Evolutionary conservation across 371 early-diverging fungal species (phyloP).

Genomic region (Mycotypha africana): DNA sequence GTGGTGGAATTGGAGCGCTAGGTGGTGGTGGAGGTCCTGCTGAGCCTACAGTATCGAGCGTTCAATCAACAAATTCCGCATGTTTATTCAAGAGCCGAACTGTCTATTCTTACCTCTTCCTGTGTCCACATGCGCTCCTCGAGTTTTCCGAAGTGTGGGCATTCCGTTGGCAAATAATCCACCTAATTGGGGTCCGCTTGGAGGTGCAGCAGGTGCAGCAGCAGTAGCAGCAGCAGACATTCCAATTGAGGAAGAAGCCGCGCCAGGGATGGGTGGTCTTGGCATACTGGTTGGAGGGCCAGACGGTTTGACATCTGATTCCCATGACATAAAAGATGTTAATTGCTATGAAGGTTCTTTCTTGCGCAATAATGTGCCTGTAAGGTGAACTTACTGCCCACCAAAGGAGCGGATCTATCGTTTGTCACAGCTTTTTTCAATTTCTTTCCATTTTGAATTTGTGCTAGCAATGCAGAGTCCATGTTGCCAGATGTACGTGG

Average conservation of each 20-base stretch:
- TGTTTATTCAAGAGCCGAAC: background rate
- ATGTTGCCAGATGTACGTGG: too few species aligned
- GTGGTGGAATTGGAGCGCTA: background rate
- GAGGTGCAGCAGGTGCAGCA: conserved; percentile 22
- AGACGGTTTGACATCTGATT: conserved; percentile 11
- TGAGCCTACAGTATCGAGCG: too few species aligned
- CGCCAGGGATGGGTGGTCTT: conserved; percentile 37
- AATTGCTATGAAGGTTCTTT: too few species aligned
- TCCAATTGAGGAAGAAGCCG: conserved; percentile 11
- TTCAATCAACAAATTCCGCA: too few species aligned
- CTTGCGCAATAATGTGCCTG: too few species aligned
- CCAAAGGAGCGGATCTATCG: conserved; percentile 33
- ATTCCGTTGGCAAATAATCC: conserved; percentile 65
- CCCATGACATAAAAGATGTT: too few species aligned
- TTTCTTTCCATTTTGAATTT: conserved; percentile 34
- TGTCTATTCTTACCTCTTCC: conserved; percentile 20
- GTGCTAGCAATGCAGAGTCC: conserved; percentile 35
- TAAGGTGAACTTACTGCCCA: too few species aligned
- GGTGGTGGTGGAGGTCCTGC: conserved; percentile 14
- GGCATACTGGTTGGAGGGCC: conserved; percentile 17
- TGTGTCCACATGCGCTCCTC: conserved; percentile 34
- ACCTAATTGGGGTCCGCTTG: conserved; percentile 49
- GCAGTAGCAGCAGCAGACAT: conserved; percentile 14
- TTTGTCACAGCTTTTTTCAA: conserved; percentile 32
- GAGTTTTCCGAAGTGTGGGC: conserved; percentile 56